Evolutionary conservation across 1,139 yeast genomes (phyloP).

Genomic region (Wickerhamiella infanticola): DNA sequence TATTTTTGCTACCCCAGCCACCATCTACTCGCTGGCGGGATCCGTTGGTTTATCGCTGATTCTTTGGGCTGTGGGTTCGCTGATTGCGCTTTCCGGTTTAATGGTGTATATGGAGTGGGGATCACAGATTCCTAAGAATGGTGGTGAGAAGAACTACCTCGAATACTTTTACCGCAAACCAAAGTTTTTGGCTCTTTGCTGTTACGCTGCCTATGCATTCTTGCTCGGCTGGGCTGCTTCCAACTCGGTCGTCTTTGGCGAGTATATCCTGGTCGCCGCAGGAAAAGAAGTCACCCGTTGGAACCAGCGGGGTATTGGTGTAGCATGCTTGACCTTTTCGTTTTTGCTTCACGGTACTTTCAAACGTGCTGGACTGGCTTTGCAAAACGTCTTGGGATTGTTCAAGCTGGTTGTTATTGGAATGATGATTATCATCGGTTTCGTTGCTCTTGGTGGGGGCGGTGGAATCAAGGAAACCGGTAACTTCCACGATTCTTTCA

Average conservation of each 20-base stretch:
- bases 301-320: slow-evolving; percentile 63
- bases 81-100: slow-evolving; percentile 59
- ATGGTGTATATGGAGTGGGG: slow-evolving; percentile 76
- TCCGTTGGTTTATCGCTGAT: slow-evolving; percentile 60
- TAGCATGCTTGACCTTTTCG: slow-evolving; percentile 59
- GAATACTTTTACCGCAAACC: slow-evolving; percentile 60
- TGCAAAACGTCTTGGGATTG: slow-evolving; percentile 54
- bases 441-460: slow-evolving; percentile 70
- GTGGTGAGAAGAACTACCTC: slow-evolving; percentile 75
- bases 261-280: slow-evolving; percentile 49
- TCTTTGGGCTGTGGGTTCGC: slow-evolving; percentile 64
- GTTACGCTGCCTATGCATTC: slow-evolving; percentile 62
- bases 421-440: slow-evolving; percentile 58
- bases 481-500: slow-evolving; percentile 51
- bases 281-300: slow-evolving; percentile 52
- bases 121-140: slow-evolving; percentile 66
- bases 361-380: slow-evolving; percentile 48
- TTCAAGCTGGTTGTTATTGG: slow-evolving; percentile 56
- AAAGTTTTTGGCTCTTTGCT: slow-evolving; percentile 49
- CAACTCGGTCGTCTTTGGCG: slow-evolving; percentile 39
- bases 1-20: slow-evolving; percentile 67
- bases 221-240: slow-evolving; percentile 81
- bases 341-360: slow-evolving; percentile 48
- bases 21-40: slow-evolving; percentile 54
- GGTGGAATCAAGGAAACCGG: slow-evolving; percentile 33